Evolutionary conservation across 345 rosid genomes (phyloP), one percentile per base, ranked within the genome.

Genomic region (Linum usitatissimum): DNA sequence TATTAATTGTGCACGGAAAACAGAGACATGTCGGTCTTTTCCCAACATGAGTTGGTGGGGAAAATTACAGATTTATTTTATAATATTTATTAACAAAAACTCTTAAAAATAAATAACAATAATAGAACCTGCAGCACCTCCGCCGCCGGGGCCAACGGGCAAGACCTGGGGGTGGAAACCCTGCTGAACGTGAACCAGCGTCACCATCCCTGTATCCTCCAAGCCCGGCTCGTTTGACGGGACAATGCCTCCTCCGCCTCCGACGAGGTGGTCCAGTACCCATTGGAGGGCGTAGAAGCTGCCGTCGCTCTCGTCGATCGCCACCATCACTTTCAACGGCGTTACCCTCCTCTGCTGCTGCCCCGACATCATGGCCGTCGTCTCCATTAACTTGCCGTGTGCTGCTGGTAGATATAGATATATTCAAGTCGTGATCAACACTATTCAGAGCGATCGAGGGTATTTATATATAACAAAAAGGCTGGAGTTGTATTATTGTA

Each of bases 231-330:
- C 59, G 59, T 55, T 28, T 13, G 59, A 9, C 59, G 59, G 59
- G 6, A 28, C 59, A 12, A 17, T 28, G 2, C 59, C 59, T 18
- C 30, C 76, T 19, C 64, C 63, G 34, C 55, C 56, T 6, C 18
- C 30, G 58, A 69, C 55, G 17, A 84, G 71, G 55, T 79, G 63
- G 28, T 82, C 81, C 14, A 84, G 81, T 0, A 69, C 73, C 96
- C 88, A 86, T 48, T 76, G 71, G 34, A 88, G 80, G 12, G 87
- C 90, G 53, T 81, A 75, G 64, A 84, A 82, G 57, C 93, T 84
- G 54, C 72, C 81, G 18, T 76, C 84, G 71, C 90, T 86, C 38
- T 82, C 88, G 39, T 88, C 93, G 10, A 84, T 23, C 0, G 84
- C 88, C 70, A 80, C 81, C 84, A 82, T 70, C 51, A 83, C 79